Evolutionary conservation across 192 early-diverging fungal species (phyloP).

Genomic region (Coemansia sp.): DNA sequence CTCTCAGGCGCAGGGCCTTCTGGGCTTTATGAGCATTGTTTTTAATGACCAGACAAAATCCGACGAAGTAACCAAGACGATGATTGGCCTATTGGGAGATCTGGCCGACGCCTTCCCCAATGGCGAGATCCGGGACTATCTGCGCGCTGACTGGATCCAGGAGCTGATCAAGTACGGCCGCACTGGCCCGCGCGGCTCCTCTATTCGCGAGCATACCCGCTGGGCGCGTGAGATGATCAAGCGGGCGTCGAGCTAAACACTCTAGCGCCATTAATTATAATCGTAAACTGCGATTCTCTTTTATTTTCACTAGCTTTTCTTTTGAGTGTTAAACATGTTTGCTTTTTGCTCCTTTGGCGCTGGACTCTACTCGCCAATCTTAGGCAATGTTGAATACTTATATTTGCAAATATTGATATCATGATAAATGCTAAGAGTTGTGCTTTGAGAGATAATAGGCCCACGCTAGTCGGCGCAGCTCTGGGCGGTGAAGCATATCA

Average conservation of each 20-base stretch:
- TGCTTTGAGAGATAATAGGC: slow-evolving; percentile 26
- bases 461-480: slow-evolving; percentile 45
- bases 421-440: background rate
- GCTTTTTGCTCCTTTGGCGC: no score
- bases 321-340: background rate
- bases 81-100: slow-evolving; percentile 93
- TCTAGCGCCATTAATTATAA: background rate
- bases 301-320: background rate
- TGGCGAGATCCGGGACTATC: slow-evolving; percentile 66
- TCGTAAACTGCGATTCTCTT: background rate
- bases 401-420: background rate
- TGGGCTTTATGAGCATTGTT: slow-evolving; percentile 75
- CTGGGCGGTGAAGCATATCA: slow-evolving; percentile 26
- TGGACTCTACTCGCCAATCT: no score
- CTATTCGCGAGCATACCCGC: slow-evolving; percentile 42
- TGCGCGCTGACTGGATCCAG: slow-evolving; percentile 75
- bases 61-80: slow-evolving; percentile 66
- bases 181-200: slow-evolving; percentile 51
- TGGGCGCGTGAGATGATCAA: slow-evolving; percentile 55
- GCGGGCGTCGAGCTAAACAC: slow-evolving; percentile 33
- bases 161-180: slow-evolving; percentile 78
- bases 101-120: slow-evolving; percentile 84
- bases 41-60: slow-evolving; percentile 62
- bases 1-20: slow-evolving; percentile 67
- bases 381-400: background rate